Base-by-base conservation (phyloP, 345 rosid genomes). In the Syzygium aqueum region DNA sequence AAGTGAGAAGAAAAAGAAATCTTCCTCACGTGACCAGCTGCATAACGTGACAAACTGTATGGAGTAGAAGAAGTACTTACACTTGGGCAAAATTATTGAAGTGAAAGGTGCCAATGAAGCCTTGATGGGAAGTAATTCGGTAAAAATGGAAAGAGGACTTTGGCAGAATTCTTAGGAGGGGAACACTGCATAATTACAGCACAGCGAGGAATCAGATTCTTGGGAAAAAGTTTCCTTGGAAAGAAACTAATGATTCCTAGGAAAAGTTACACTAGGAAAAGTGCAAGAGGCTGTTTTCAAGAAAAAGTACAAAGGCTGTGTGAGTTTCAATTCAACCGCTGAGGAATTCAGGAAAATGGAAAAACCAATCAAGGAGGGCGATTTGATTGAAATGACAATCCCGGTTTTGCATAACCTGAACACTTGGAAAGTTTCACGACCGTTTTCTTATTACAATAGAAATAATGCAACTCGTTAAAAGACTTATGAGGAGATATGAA, bases 21-120 rank as follows among this genome's bases (percentile, higher is more conserved):
- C 46, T n/a, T 86, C 30, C 67, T 40, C 53, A 85, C 85, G 86
- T 91, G 78, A 85, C 88, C 87, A 87, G 88, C 87, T 49, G 51
- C 73, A 78, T 37, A 91, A 84, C 87, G 19, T 86, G 33, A 56
- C 84, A 52, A 84, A 53, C 23, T 8, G 54, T 19, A 9, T 56
- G 84, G 52, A 14, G 63, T 51, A 19, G 7, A 65, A 16, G 23
- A 30, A 5, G 23, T 16, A 73, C 1, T 37, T 73, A 19, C 80
- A 11, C 7, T 33, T 19, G 80, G 14, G 27, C 3, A 73, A 61
- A 73, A 73, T 73, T 33, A 73, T 40, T 33, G 80, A 73, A 73
- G 80, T 27, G 5, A 40, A 40, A 33, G 80, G 80, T 73, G 3
- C 25, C 49, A 1, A 37, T 37, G 80, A 73, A 19, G 25, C 80